Base-by-base conservation (phyloP, 768 basidiomycete genomes). In the Lactarius akahatsu region DNA sequence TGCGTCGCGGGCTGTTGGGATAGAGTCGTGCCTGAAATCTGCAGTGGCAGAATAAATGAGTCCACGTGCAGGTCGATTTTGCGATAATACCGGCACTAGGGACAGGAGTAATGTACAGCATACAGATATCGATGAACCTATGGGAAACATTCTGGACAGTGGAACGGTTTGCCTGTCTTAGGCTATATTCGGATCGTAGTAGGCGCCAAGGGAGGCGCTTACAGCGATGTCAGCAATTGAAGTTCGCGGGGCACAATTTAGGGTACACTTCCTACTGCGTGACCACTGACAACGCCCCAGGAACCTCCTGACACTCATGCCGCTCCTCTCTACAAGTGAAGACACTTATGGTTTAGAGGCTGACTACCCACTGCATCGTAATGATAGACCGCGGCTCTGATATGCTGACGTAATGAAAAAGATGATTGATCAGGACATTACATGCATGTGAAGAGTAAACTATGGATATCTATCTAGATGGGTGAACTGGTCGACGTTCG, bases 11-110 rank as follows among this genome's bases (percentile, higher is more conserved):
- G 82, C 81, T n/a, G 78, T 79, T 0, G 82, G 82, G 58, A 84
- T 84, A 3, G 79, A 80, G 67, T 83, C 82, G 72, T 84, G 83
- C 32, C 82, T 73, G 72, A 77, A 84, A 41, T 80, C 82, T 16
- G 73, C 73, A 6, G 79, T 81, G 7, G 77, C 76, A 13, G 80
- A 80, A 69, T 78, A 80, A 20, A 80, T 75, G 45, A 79, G 70
- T 6, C 77, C 58, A n/a, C 64, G 71, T 18, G 61, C 57, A 10
- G 50, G 43, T 61, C 20, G 7, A 52, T 41, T 59, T 23, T 40
- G 36, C 20, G 38, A 36, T 9, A 50, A 59, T 5, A 18, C 41
- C 32, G 41, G 59, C 6, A 20, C 45, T 10, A 36, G 57, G 38
- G 15, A 30, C 18, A 43, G 41, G 20, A 13, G 10, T n/a, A 52